These are phyloP conservation scores for Alternaria infectoria DNA, from an alignment of 2,329 filamentous ascomycete species.

Conservation along the genomic window DNA sequence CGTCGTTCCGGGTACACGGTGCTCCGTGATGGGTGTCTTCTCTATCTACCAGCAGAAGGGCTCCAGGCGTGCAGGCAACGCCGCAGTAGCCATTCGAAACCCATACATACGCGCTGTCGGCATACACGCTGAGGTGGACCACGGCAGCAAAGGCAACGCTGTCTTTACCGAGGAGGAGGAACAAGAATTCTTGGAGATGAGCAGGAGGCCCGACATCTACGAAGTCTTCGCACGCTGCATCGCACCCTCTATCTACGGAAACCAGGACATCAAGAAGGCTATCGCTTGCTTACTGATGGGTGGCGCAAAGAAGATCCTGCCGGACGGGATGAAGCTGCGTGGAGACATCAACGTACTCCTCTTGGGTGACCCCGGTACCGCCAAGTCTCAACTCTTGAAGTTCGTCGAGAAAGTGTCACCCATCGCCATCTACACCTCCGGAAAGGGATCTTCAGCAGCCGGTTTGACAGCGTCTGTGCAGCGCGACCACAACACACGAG, in stretches of 20 bases:
- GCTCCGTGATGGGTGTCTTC: slow-evolving; percentile 95
- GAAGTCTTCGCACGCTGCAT: slow-evolving; percentile 89
- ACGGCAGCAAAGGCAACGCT: slow-evolving; percentile 82
- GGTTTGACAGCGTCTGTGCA: slow-evolving; percentile 98
- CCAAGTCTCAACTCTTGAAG: slow-evolving; percentile 95
- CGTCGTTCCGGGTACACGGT: slow-evolving; percentile 92
- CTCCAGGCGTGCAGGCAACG: slow-evolving; percentile 74
- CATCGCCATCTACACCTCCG: slow-evolving; percentile 97
- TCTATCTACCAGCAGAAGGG: slow-evolving; percentile 96
- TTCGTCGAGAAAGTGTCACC: slow-evolving; percentile 97
- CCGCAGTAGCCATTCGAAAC: slow-evolving; percentile 92
- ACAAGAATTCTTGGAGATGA: slow-evolving; percentile 93
- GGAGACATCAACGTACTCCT: slow-evolving; percentile 98
- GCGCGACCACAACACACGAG: slow-evolving; percentile 85
- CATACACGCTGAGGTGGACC: slow-evolving; percentile 87
- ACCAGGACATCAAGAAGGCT: slow-evolving; percentile 94
- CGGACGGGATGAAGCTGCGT: slow-evolving; percentile 95
- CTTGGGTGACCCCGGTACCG: slow-evolving; percentile 95
- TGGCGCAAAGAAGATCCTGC: slow-evolving; percentile 95
- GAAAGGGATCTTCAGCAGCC: slow-evolving; percentile 95
- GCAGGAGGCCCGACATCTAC: slow-evolving; percentile 89
- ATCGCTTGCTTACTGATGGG: slow-evolving; percentile 93
- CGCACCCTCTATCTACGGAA: slow-evolving; percentile 96
- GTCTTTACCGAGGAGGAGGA: slow-evolving; percentile 95
- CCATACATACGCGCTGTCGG: slow-evolving; percentile 93